A percentile compares a stretch with the other conserved stretches of the same genome.
phyloP scores from a whole-genome alignment of 768 basidiomycete genomes.

The Pholiota conissans region DNA sequence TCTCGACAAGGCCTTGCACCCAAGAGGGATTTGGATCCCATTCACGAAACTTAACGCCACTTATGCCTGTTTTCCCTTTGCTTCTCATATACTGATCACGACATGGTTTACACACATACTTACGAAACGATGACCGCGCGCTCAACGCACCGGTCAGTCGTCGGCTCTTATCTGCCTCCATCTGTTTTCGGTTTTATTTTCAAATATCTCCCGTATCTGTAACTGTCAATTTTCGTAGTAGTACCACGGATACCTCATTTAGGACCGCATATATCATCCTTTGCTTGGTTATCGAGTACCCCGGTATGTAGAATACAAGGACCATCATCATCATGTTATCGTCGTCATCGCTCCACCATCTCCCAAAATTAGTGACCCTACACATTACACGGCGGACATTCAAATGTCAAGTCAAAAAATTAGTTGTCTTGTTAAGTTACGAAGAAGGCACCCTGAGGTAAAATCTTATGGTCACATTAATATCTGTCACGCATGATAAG shows the following conservation, averaged over 20 bases:
- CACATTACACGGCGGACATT: too few relatives aligned
- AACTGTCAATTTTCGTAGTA: background rate
- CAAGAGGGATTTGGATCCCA: conserved; percentile 24
- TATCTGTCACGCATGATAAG: too few relatives aligned
- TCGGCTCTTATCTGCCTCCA: background rate
- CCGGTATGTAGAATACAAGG: background rate
- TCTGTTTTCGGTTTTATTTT: background rate
- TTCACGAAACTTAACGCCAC: conserved; percentile 22
- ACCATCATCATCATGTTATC: background rate
- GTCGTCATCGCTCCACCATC: background rate
- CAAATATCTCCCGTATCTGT: background rate
- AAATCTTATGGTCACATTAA: too few relatives aligned
- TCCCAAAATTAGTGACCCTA: too few relatives aligned
- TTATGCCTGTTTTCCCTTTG: background rate
- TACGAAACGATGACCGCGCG: background rate
- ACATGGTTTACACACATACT: background rate
- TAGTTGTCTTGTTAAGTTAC: too few relatives aligned
- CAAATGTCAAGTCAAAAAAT: too few relatives aligned
- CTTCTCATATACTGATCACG: background rate
- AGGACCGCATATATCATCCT: background rate
- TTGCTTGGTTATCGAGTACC: background rate
- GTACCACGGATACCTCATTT: too few relatives aligned
- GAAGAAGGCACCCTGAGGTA: too few relatives aligned
- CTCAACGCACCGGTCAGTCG: background rate
- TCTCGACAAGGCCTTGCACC: conserved; percentile 22